Evolutionary conservation across 176 grass and related monocot species (phyloP).

Genomic region (Poa pratensis): DNA sequence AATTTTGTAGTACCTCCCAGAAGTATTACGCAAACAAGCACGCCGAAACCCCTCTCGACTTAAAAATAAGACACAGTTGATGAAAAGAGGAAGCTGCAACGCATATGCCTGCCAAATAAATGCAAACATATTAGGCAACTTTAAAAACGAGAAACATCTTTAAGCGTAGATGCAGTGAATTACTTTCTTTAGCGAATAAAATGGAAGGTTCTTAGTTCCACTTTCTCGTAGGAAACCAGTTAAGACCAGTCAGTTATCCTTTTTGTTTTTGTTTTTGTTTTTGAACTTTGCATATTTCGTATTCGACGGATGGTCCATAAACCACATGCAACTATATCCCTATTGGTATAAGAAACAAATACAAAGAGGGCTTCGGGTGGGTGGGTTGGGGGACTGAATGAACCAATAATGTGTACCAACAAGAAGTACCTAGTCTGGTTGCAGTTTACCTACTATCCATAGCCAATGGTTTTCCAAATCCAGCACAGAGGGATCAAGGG

Average conservation of each 20-base stretch:
- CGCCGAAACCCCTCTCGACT: slow-evolving; percentile 95
- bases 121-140: slow-evolving; percentile 1
- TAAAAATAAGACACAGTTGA: slow-evolving; percentile 89
- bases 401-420: neutral
- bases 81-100: slow-evolving; percentile 93
- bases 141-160: slow-evolving; percentile 6
- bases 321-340: neutral
- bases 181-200: neutral
- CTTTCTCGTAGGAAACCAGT: neutral
- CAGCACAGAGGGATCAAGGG: neutral
- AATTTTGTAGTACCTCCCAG: slow-evolving; percentile 58
- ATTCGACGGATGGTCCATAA: neutral
- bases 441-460: neutral
- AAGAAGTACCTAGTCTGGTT: neutral
- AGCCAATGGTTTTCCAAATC: slow-evolving; percentile 3
- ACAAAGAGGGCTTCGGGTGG: neutral
- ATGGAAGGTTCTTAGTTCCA: neutral
- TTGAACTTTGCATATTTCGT: neutral
- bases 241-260: neutral
- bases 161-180: neutral
- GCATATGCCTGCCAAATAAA: slow-evolving; percentile 73
- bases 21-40: slow-evolving; percentile 88
- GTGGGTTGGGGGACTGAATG: neutral
- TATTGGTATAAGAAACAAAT: neutral
- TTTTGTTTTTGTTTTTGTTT: neutral